These are phyloP conservation scores for Jackrogersella multiformis DNA, from an alignment of 495 filamentous ascomycete species.

Conservation along the genomic window DNA sequence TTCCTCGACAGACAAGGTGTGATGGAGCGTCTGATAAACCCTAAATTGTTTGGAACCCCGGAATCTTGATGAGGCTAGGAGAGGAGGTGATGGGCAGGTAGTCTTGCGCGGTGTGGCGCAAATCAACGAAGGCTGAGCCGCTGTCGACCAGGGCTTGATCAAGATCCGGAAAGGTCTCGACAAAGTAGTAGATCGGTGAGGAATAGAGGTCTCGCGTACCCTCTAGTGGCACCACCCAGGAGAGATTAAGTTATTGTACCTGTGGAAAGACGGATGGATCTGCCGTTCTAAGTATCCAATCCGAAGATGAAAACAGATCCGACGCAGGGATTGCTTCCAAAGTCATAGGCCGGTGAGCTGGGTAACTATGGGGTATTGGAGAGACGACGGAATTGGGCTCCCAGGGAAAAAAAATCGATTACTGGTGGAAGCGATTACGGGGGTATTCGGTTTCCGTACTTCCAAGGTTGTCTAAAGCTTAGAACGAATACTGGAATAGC, in stretches of 20 bases:
- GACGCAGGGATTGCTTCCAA: constrained; percentile 29
- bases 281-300: constrained; percentile 29
- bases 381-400: constrained; percentile 29
- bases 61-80: constrained; percentile 32
- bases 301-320: constrained; percentile 34
- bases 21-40: constrained; percentile 33
- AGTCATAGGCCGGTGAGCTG: constrained; percentile 30
- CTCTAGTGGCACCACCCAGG: constrained; percentile 36
- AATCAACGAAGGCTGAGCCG: constrained; percentile 38
- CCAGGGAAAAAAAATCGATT: constrained; percentile 29
- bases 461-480: constrained; percentile 19
- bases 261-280: constrained; percentile 34
- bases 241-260: constrained; percentile 28
- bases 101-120: constrained; percentile 40
- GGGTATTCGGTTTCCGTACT: constrained; percentile 17
- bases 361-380: constrained; percentile 34
- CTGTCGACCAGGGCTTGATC: constrained; percentile 33
- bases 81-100: constrained; percentile 33
- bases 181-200: constrained; percentile 36
- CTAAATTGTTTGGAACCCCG: constrained; percentile 32
- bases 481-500: constrained; percentile 24
- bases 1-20: constrained; percentile 36
- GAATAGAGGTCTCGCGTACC: constrained; percentile 37
- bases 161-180: constrained; percentile 32
- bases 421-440: constrained; percentile 35